Conservation (phyloP, 1,139 yeast genomes). For the Lodderomyces orthopsilosis region DNA sequence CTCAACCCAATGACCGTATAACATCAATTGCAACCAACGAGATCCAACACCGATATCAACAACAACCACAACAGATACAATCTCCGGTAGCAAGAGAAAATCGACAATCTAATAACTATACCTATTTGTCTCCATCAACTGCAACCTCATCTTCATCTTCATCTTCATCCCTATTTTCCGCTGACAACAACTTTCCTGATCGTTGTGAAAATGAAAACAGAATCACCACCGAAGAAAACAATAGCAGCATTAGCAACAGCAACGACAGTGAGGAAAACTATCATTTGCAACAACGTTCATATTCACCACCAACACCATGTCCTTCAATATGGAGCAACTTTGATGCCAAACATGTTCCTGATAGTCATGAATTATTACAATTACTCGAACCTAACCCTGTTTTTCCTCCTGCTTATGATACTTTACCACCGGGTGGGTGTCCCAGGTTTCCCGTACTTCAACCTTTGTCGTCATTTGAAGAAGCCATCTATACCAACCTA, state of each 20-base stretch:
- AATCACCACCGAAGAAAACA: neutral
- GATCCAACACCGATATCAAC: too few species aligned
- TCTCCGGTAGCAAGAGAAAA: too few species aligned
- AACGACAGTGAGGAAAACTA: conserved; percentile 7
- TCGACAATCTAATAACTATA: neutral
- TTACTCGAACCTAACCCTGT: conserved; percentile 52
- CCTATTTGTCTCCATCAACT: neutral
- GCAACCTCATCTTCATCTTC: neutral
- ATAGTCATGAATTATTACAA: conserved; percentile 25
- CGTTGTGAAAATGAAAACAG: conserved; percentile 1
- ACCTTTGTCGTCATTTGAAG: conserved; percentile 5
- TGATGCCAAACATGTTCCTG: conserved; percentile 1
- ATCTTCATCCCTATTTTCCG: conserved; percentile 5
- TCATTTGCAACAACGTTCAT: conserved; percentile 9
- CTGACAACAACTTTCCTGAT: conserved; percentile 3
- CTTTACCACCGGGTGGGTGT: conserved; percentile 49
- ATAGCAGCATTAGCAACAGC: neutral
- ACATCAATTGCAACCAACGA: too few species aligned
- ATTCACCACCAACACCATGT: conserved; percentile 14
- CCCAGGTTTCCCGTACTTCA: conserved; percentile 48
- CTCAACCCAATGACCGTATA: too few species aligned
- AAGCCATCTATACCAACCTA: neutral
- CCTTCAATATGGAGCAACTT: conserved; percentile 1
- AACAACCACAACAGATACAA: too few species aligned
- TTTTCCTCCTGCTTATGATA: conserved; percentile 45